Percentiles rank a stretch among this genome's conserved stretches.
These are phyloP conservation scores for Clonostachys chloroleuca DNA, from an alignment of 2,329 filamentous ascomycete species.

Conservation along the genomic window DNA sequence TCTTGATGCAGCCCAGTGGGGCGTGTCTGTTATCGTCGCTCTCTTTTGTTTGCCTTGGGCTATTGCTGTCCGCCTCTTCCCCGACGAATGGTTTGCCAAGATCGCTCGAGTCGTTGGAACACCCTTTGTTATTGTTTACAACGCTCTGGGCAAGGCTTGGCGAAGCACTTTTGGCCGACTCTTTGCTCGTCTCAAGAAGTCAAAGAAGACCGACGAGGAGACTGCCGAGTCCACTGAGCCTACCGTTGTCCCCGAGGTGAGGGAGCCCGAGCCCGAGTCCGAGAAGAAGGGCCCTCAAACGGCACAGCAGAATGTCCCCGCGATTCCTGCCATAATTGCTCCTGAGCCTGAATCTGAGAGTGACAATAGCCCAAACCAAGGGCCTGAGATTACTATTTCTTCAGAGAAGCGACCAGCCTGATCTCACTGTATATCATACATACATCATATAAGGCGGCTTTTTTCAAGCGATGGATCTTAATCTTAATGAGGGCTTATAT, in stretches of 20 bases:
- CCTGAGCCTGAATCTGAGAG: conserved; percentile 1
- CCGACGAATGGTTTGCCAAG: conserved; percentile 33
- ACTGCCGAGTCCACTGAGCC: not conserved
- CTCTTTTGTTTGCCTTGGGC: conserved; percentile 46
- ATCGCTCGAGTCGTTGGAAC: conserved; percentile 2
- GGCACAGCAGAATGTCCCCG: not conserved
- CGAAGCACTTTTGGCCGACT: conserved; percentile 1
- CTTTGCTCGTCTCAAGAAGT: not conserved
- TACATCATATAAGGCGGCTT: too few species aligned
- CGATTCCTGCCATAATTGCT: conserved; percentile 2
- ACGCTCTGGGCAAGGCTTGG: conserved; percentile 2
- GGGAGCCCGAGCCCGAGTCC: not conserved
- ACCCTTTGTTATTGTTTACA: conserved; percentile 2
- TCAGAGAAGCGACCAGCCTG: too few species aligned
- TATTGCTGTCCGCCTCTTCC: conserved; percentile 40
- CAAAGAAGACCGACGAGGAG: conserved; percentile 1
- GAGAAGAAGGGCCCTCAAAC: conserved; percentile 1
- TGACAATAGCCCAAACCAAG: not conserved
- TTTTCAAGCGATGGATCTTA: too few species aligned
- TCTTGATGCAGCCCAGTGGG: conserved; percentile 45
- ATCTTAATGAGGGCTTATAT: too few species aligned
- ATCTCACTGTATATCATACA: too few species aligned
- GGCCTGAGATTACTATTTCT: too few species aligned
- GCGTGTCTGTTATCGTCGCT: conserved; percentile 41
- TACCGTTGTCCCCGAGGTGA: not conserved